Percentiles rank a stretch among this genome's conserved stretches.
These are phyloP conservation scores for Abortiporus biennis DNA, from an alignment of 1,284 basidiomycete genomes.

Conservation along the genomic window DNA sequence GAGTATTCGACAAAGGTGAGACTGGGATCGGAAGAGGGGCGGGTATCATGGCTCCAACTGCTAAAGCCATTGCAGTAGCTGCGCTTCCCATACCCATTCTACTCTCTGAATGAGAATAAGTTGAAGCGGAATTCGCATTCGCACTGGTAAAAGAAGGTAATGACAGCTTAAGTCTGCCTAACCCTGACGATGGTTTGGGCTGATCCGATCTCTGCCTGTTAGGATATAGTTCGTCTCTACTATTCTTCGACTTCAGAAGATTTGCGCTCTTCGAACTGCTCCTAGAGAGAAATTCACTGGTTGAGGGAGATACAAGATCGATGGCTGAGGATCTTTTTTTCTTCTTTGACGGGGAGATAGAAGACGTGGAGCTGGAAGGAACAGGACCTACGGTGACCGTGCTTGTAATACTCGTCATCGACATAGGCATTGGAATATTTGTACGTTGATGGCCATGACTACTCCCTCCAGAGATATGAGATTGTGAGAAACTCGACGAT, in stretches of 20 bases:
- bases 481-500: background rate
- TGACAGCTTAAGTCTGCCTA: too few species aligned
- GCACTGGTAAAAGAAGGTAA: too few species aligned
- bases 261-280: too few species aligned
- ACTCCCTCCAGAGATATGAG: slow-evolving; percentile 7
- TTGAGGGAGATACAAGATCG: background rate
- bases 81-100: slow-evolving; percentile 1
- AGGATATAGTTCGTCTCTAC: too few species aligned
- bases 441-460: slow-evolving; percentile 13
- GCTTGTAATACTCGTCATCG: slow-evolving; percentile 21
- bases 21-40: background rate
- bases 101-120: slow-evolving; percentile 7
- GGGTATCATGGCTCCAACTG: background rate
- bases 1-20: background rate
- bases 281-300: too few species aligned
- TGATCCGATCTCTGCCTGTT: too few species aligned
- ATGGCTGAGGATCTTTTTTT: background rate
- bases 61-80: background rate
- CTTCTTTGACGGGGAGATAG: background rate
- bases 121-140: background rate
- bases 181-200: too few species aligned
- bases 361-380: background rate
- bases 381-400: slow-evolving; percentile 29
- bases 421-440: slow-evolving; percentile 17
- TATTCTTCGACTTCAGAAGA: too few species aligned